Percentiles rank a stretch among this genome's conserved stretches.
Evolutionary conservation across 371 early-diverging fungal species (phyloP).

Genomic region (Mucor mucedo): DNA sequence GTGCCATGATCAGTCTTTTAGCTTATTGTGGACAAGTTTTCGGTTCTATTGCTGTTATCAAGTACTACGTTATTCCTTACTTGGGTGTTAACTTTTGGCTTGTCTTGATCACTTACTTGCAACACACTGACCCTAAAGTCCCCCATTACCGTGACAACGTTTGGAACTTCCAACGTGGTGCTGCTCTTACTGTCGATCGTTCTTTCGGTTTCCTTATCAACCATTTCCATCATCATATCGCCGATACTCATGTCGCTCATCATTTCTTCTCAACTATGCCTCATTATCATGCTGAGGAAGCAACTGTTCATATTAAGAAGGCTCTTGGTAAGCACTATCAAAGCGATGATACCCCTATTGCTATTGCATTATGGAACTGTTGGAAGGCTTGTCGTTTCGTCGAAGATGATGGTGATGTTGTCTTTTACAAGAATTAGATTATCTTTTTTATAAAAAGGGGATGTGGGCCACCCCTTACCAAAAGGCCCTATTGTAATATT

Average conservation of each 20-base stretch:
- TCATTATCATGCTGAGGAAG: constrained; percentile 88
- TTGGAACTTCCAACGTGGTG: constrained; percentile 89
- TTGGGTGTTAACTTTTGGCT: constrained; percentile 83
- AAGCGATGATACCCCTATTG: constrained; percentile 69
- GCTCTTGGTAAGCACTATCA: constrained; percentile 78
- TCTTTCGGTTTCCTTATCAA: constrained; percentile 82
- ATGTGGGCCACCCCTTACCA: neutral
- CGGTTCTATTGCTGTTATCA: constrained; percentile 64
- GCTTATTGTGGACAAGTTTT: constrained; percentile 54
- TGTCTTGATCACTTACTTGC: constrained; percentile 86
- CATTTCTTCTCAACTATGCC: constrained; percentile 92
- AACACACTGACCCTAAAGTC: constrained; percentile 82
- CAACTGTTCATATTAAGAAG: constrained; percentile 76
- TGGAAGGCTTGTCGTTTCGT: constrained; percentile 76
- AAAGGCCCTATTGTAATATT: constrained; percentile 2
- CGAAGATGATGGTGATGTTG: constrained; percentile 75
- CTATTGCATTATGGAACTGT: constrained; percentile 66
- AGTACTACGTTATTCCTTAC: constrained; percentile 88
- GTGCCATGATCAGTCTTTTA: constrained; percentile 56
- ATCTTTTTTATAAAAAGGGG: neutral
- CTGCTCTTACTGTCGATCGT: constrained; percentile 80
- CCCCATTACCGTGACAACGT: constrained; percentile 81
- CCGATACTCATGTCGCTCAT: constrained; percentile 86
- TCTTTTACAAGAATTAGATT: constrained; percentile 62
- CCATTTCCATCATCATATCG: constrained; percentile 78